Conservation (phyloP, 805 yeast species). For the Tetrapisispora nanseiensis region DNA sequence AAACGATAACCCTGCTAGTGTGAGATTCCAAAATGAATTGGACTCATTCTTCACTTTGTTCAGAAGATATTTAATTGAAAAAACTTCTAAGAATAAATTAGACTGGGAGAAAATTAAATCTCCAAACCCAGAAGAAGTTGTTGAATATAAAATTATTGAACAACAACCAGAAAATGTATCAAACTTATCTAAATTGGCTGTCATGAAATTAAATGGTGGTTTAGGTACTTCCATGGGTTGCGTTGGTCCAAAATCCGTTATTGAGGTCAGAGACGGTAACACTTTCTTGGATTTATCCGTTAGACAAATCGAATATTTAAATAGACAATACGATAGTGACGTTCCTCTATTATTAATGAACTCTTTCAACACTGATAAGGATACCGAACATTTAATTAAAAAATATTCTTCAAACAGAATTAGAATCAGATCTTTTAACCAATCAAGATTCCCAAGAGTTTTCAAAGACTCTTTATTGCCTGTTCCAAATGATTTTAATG, state of each 20-base stretch:
- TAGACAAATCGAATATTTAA: slow-evolving; percentile 92
- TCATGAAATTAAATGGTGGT: slow-evolving; percentile 94
- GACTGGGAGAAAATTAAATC: slow-evolving; percentile 96
- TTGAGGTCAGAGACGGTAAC: slow-evolving; percentile 98
- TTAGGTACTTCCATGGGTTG: slow-evolving; percentile 99
- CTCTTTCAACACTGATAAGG: slow-evolving; percentile 90
- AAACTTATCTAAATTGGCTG: slow-evolving; percentile 74
- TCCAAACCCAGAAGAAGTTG: slow-evolving; percentile 83
- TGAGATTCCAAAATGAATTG: slow-evolving; percentile 67
- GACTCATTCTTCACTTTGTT: slow-evolving; percentile 88
- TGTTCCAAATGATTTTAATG: slow-evolving; percentile 70
- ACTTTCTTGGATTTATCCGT: slow-evolving; percentile 91
- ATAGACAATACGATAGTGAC: slow-evolving; percentile 80
- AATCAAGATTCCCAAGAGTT: slow-evolving; percentile 95
- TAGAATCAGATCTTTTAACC: slow-evolving; percentile 91
- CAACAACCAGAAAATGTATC: slow-evolving; percentile 29
- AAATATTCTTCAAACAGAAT: slow-evolving; percentile 95
- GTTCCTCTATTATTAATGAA: slow-evolving; percentile 96
- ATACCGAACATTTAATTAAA: slow-evolving; percentile 89
- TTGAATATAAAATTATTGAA: slow-evolving; percentile 51
- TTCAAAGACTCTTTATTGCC: slow-evolving; percentile 93
- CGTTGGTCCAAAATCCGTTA: slow-evolving; percentile 90
- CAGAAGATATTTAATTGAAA: slow-evolving; percentile 84
- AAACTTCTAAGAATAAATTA: slow-evolving; percentile 57
- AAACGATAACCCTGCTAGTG: slow-evolving; percentile 36